A percentile compares a stretch with the other conserved stretches of the same genome.
phyloP scores from a whole-genome alignment of 176 grass and related monocot genomes.

The Oryza rufipogon region DNA sequence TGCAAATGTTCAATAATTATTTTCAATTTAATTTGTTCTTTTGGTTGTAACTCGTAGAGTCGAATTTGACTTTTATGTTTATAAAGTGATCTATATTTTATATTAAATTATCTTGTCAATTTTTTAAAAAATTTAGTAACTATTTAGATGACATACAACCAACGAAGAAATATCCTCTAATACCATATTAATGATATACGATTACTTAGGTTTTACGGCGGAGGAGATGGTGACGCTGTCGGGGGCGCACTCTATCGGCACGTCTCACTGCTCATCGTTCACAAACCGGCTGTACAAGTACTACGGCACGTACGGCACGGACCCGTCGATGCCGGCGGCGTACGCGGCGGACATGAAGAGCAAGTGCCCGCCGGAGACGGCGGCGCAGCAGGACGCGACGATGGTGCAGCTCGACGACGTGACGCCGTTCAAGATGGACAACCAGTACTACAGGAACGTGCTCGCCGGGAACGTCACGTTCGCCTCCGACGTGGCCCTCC shows the following conservation, averaged over 20 bases:
- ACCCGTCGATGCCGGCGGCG: constrained; percentile 34
- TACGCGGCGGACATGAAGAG: constrained; percentile 37
- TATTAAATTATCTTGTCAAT: too few species aligned
- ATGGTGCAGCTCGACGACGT: constrained; percentile 53
- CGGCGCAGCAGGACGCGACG: constrained; percentile 26
- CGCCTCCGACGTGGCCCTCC: constrained; percentile 45
- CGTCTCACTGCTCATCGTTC: constrained; percentile 54
- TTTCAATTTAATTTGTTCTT: too few species aligned
- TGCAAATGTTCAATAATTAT: too few species aligned
- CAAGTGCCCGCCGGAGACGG: constrained; percentile 44
- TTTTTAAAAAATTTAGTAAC: too few species aligned
- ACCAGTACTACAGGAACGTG: constrained; percentile 64
- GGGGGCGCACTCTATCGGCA: constrained; percentile 54
- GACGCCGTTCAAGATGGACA: constrained; percentile 46
- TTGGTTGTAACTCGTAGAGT: too few species aligned
- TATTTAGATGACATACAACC: too few species aligned
- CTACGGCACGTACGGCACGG: constrained; percentile 25
- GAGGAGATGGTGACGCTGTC: constrained; percentile 55
- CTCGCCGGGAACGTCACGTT: constrained; percentile 34
- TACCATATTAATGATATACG: too few species aligned
- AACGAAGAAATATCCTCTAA: too few species aligned
- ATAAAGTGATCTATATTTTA: too few species aligned
- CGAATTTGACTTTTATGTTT: too few species aligned
- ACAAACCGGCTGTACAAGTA: constrained; percentile 46
- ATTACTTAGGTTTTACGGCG: constrained; percentile 20